Conservation (phyloP, 169 alveolate genomes). For the Eimeria falciformis region DNA sequence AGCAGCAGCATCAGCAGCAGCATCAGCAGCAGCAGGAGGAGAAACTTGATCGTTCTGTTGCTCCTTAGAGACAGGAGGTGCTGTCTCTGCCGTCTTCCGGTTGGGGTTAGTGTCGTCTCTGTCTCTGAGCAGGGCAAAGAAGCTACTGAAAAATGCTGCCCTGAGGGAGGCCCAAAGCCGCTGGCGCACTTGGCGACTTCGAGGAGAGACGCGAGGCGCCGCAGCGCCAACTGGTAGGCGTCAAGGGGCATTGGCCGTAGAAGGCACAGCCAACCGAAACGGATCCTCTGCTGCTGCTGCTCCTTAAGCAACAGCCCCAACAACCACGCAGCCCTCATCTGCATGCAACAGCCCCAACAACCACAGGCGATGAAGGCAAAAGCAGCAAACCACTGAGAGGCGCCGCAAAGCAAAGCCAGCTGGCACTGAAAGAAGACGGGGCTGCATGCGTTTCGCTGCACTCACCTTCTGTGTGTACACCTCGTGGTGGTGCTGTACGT, state of each 20-base stretch:
- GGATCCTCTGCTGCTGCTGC: conserved; percentile 14
- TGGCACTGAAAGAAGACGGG: neutral
- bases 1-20: neutral
- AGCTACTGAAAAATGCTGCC: neutral
- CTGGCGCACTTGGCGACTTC: conserved; percentile 14
- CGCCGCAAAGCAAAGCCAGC: conserved; percentile 1
- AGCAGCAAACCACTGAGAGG: neutral
- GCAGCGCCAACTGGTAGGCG: neutral
- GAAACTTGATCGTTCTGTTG: too few species aligned
- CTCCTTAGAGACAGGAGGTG: neutral
- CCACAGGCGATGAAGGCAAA: neutral
- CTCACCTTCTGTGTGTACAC: conserved; percentile 47
- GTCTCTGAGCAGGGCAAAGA: neutral
- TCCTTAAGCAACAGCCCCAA: conserved; percentile 29
- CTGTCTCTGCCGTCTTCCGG: neutral
- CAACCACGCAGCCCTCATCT: conserved; percentile 54
- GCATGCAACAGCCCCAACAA: neutral
- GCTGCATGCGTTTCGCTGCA: neutral
- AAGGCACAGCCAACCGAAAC: conserved; percentile 26
- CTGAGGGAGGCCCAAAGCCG: neutral
- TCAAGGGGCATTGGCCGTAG: conserved; percentile 5
- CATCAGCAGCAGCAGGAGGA: too few species aligned
- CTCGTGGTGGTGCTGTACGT: conserved; percentile 35
- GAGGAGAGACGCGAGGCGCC: neutral
- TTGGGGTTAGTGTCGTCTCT: neutral